A percentile compares a stretch with the other conserved stretches of the same genome.
Conservation (phyloP, 495 filamentous ascomycete species). For the Talaromyces proteolyticus region DNA sequence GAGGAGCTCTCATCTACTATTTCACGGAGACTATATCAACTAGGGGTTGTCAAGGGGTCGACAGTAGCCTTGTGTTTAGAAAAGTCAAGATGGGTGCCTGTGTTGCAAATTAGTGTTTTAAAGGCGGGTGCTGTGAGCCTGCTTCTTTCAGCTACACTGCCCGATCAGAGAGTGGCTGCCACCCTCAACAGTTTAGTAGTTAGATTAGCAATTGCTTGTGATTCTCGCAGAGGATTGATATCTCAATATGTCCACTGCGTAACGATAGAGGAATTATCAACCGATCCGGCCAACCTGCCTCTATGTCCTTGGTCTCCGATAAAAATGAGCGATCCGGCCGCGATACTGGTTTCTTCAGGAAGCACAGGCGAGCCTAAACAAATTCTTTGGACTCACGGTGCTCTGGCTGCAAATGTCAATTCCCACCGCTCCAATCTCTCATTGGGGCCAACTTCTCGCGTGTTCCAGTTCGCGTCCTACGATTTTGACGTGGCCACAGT, state of each 20-base stretch:
- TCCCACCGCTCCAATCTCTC: conserved; percentile 26
- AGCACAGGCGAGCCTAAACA: conserved; percentile 49
- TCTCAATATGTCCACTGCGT: conserved; percentile 23
- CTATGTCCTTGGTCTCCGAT: conserved; percentile 28
- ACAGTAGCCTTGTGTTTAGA: conserved; percentile 39
- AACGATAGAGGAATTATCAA: not conserved
- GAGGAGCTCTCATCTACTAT: conserved; percentile 27
- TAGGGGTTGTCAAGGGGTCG: conserved; percentile 22
- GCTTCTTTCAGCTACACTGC: conserved; percentile 28
- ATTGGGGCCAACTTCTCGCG: conserved; percentile 24
- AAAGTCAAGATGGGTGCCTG: conserved; percentile 37
- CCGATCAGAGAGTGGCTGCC: too few relatives aligned
- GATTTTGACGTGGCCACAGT: conserved; percentile 43
- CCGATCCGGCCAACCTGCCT: conserved; percentile 20
- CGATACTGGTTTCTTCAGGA: conserved; percentile 46
- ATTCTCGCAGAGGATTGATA: too few relatives aligned
- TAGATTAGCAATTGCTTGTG: too few relatives aligned
- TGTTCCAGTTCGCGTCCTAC: conserved; percentile 38
- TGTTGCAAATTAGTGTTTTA: conserved; percentile 35
- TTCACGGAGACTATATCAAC: conserved; percentile 16
- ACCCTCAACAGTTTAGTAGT: conserved; percentile 16
- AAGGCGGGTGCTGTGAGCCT: conserved; percentile 32
- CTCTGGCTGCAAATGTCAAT: conserved; percentile 31
- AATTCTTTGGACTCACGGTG: conserved; percentile 42
- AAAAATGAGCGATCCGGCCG: conserved; percentile 21